A percentile compares a stretch with the other conserved stretches of the same genome.
Conservation (phyloP, 2,329 filamentous ascomycete genomes). For the Xylaria arbuscula region DNA sequence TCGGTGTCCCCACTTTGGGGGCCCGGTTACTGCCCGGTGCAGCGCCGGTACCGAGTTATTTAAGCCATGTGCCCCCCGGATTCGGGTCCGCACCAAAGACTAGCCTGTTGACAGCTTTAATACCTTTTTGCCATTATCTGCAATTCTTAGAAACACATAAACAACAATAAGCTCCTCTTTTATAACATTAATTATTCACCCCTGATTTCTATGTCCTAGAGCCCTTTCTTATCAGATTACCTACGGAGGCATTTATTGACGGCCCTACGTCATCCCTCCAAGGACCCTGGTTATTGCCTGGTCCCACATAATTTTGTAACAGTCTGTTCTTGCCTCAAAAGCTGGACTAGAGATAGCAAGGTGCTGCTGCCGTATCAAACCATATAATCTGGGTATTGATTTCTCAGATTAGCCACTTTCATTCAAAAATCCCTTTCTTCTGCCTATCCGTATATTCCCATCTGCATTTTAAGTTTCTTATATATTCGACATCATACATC, state of each 20-base stretch:
- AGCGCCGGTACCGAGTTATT: constrained; percentile 23
- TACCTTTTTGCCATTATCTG: background rate
- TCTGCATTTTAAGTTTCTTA: background rate
- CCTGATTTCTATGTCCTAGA: background rate
- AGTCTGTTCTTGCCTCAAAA: constrained; percentile 10
- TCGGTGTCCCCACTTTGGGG: constrained; percentile 20
- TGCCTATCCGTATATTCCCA: background rate
- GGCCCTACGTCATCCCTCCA: background rate
- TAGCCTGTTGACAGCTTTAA: background rate
- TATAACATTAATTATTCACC: background rate
- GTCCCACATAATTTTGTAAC: background rate
- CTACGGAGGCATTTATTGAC: background rate
- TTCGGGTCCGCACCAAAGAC: constrained; percentile 17
- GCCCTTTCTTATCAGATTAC: background rate
- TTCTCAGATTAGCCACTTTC: background rate
- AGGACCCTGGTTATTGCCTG: no score
- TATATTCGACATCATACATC: background rate
- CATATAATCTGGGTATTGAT: background rate
- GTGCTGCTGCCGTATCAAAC: background rate
- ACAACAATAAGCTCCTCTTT: background rate
- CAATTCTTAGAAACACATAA: background rate
- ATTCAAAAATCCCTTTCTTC: background rate
- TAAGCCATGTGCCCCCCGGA: constrained; percentile 15
- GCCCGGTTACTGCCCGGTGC: constrained; percentile 15
- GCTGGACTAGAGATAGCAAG: background rate